Conservation (phyloP, 2,329 filamentous ascomycete species). For the Emmonsiellopsis sp. region DNA sequence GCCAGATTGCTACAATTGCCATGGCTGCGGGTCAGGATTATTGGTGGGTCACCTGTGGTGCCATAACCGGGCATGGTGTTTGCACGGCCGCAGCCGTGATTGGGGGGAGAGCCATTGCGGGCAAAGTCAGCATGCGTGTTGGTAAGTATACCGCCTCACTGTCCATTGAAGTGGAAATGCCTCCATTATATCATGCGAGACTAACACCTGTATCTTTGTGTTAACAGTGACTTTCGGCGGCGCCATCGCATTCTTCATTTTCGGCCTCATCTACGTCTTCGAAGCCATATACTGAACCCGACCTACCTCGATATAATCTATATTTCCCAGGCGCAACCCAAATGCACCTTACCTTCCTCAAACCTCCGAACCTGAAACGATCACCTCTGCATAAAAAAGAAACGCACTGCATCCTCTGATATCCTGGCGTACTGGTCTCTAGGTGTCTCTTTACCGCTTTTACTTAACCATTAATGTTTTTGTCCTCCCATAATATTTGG, state of each 20-base stretch:
- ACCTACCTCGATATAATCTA: not conserved
- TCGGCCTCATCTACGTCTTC: conserved; percentile 82
- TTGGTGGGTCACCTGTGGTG: conserved; percentile 94
- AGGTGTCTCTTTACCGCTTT: too few relatives aligned
- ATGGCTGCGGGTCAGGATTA: conserved; percentile 99
- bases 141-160: conserved; percentile 52
- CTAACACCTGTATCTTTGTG: not conserved
- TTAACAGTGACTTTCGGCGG: conserved; percentile 77
- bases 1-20: conserved; percentile 95
- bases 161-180: too few relatives aligned
- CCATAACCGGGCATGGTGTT: conserved; percentile 72
- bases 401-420: too few relatives aligned
- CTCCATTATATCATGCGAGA: not conserved
- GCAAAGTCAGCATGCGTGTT: conserved; percentile 87
- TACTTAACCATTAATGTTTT: too few relatives aligned
- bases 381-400: too few relatives aligned
- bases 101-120: conserved; percentile 84
- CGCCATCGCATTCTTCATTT: conserved; percentile 78
- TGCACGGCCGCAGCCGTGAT: conserved; percentile 89
- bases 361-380: too few relatives aligned
- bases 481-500: too few relatives aligned
- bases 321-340: not conserved
- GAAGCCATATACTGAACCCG: conserved; percentile 55
- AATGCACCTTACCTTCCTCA: not conserved
- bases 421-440: too few relatives aligned